A percentile compares a stretch with the other conserved stretches of the same genome.
Evolutionary conservation across 2,329 filamentous ascomycete species (phyloP).

Genomic region (Pseudogymnoascus sp.): DNA sequence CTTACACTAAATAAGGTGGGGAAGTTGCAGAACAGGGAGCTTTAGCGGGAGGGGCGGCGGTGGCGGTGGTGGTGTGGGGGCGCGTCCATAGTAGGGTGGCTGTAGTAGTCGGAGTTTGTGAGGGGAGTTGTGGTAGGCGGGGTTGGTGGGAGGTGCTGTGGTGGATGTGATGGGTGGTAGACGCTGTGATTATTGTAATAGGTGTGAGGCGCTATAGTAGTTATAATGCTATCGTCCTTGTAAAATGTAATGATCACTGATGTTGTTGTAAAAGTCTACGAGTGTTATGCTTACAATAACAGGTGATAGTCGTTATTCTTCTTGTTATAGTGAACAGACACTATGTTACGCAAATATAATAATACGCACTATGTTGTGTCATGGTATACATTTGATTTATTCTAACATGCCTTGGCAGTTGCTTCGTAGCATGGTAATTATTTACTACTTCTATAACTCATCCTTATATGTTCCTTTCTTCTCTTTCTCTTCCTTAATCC

Average conservation of each 20-base stretch:
- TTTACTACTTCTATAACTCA: constrained; percentile 7
- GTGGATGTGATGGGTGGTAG: background rate
- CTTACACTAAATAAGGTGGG: too few species aligned
- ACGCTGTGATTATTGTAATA: background rate
- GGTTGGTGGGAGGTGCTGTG: too few species aligned
- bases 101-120: too few species aligned
- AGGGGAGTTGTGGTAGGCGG: too few species aligned
- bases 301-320: too few species aligned
- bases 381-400: constrained; percentile 4
- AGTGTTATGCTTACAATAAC: background rate
- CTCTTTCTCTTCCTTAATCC: constrained; percentile 25
- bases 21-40: too few species aligned
- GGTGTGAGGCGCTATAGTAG: background rate
- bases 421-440: background rate
- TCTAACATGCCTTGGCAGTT: background rate
- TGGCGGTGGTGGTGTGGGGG: too few species aligned
- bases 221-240: background rate
- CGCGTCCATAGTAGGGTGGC: too few species aligned
- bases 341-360: too few species aligned
- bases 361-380: background rate
- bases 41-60: too few species aligned
- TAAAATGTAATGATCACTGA: background rate
- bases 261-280: background rate
- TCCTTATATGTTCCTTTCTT: background rate
- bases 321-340: too few species aligned